A percentile compares a stretch with the other conserved stretches of the same genome.
phyloP scores from a whole-genome alignment of 768 basidiomycete species.

The Paxillus rubicundulus region DNA sequence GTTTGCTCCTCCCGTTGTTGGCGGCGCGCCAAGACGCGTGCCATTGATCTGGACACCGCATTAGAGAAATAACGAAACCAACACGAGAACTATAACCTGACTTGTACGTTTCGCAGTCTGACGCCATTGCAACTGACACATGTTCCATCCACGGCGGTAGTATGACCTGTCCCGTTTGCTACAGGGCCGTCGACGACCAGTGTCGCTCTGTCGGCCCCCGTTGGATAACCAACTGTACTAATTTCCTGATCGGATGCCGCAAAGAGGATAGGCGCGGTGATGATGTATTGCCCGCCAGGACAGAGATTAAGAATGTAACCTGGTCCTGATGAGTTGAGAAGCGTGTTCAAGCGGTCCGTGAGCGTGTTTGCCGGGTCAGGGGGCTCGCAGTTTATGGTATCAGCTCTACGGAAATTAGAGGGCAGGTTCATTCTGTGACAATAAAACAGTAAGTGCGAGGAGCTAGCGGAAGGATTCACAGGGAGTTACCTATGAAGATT shows the following conservation, averaged over 20 bases:
- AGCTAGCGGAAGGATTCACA: too few relatives aligned
- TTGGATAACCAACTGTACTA: conserved; percentile 75
- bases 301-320: conserved; percentile 71
- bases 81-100: conserved; percentile 19
- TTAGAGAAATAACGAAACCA: neutral
- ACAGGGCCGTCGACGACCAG: conserved; percentile 69
- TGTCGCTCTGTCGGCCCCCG: conserved; percentile 60
- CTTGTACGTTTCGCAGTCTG: conserved; percentile 71
- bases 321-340: conserved; percentile 62
- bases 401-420: conserved; percentile 5
- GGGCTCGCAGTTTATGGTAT: conserved; percentile 25
- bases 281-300: conserved; percentile 55
- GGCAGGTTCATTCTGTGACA: neutral
- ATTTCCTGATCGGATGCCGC: conserved; percentile 74
- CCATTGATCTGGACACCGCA: conserved; percentile 61
- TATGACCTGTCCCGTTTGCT: conserved; percentile 60
- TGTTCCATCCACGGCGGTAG: conserved; percentile 69
- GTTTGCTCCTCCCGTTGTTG: conserved; percentile 65
- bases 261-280: conserved; percentile 66
- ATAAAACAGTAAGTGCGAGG: neutral
- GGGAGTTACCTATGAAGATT: conserved; percentile 9
- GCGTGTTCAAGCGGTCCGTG: conserved; percentile 62
- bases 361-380: conserved; percentile 60
- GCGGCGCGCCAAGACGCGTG: conserved; percentile 51
- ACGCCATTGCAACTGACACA: conserved; percentile 59